Evolutionary conservation across 2,329 filamentous ascomycete genomes (phyloP).

Genomic region (Nothophoma quercina): DNA sequence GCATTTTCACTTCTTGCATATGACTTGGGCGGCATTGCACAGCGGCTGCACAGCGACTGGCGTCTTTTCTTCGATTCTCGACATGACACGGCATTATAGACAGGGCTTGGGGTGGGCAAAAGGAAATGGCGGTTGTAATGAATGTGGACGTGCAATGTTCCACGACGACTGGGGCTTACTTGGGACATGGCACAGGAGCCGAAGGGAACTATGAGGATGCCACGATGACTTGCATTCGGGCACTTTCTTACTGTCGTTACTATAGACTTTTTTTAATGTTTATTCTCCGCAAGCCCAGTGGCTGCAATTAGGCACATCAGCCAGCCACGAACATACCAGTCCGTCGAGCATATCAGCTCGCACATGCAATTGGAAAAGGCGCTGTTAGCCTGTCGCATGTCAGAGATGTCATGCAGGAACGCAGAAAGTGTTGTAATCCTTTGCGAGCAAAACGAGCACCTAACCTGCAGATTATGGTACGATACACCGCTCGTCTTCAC

Average conservation of each 20-base stretch:
- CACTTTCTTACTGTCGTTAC: slow-evolving; percentile 12
- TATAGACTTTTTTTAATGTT: slow-evolving; percentile 4
- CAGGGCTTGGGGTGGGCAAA: slow-evolving; percentile 1
- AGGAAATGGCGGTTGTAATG: neutral
- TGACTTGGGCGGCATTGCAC: neutral
- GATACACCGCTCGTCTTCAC: slow-evolving; percentile 12
- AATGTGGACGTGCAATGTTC: slow-evolving; percentile 4
- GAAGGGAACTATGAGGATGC: neutral
- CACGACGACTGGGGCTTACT: slow-evolving; percentile 1
- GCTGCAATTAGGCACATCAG: neutral
- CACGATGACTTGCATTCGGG: neutral
- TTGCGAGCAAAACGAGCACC: neutral
- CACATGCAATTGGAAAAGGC: neutral
- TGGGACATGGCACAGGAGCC: neutral
- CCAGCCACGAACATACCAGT: neutral
- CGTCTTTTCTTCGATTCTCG: slow-evolving; percentile 5
- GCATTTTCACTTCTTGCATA: neutral
- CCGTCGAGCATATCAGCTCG: neutral
- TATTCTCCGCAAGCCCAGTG: slow-evolving; percentile 1
- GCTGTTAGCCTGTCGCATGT: neutral
- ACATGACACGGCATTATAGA: neutral
- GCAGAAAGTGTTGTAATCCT: neutral
- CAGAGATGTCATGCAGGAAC: neutral
- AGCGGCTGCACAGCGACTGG: slow-evolving; percentile 8
- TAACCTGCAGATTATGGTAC: slow-evolving; percentile 24